Evolutionary conservation across 805 yeast genomes (phyloP), one percentile per base, ranked within the genome.

Genomic region (Saccharomyces cerevisiae): DNA sequence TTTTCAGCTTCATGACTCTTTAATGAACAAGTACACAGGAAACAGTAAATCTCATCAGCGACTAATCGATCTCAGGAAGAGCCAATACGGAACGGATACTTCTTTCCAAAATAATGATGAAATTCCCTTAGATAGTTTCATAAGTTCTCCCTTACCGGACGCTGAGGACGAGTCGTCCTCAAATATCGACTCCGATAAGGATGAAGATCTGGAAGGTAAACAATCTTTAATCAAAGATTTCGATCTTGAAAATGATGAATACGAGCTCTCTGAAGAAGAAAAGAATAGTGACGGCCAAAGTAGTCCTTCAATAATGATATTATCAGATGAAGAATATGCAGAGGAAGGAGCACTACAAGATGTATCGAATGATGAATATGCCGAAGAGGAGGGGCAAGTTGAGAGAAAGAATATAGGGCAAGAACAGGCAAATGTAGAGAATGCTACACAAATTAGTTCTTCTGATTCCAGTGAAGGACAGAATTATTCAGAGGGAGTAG

Each of bases 71-170:
- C 43, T 36, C 43, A 36, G 17, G 43, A 36, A 36, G 43, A 17
- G 22, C 3, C 43, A 49, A 4, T 54, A 56, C 48, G 64, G 61
- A 6, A 57, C 61, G 3, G 63, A 62, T 49, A 62, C 62, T 6
- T 59, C 65, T 2, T 59, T 56, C 46, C 58, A 57, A 47, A 54
- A 57, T 36, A 52, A 52, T 31, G 56, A 62, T 24, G 61, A 61
- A n/a, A 36, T 36, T 17, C 43, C 43, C 4, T 36, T 36, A 36
- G 43, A 36, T 17, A 36, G 43, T 17, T 36, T 36, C 4, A 36
- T 36, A 17, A 36, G 13, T 17, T 36, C 43, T 36, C 24, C 17
- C 17, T 17, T 17, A n/a, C 48, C 30, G 8, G 30, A 26, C 24
- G 43, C 17, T 46, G 28, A 26, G 2, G 30, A 26, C 21, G 10